Base-by-base conservation (phyloP, 2,329 filamentous ascomycete genomes). In the Neurospora crassa region DNA sequence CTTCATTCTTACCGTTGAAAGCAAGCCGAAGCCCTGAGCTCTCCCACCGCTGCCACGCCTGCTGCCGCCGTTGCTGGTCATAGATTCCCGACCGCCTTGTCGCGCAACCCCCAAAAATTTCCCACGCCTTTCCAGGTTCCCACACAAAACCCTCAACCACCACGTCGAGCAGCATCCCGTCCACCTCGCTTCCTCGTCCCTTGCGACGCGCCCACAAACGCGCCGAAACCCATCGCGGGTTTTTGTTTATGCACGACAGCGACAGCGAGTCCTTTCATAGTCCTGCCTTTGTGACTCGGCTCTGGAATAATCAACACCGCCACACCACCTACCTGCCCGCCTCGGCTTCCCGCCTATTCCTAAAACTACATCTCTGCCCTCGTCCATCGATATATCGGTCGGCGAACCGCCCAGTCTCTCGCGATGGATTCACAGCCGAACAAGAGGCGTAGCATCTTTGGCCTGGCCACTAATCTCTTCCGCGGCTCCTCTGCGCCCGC, bases 371-470 rank as follows among this genome's bases (percentile, higher is more conserved):
- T 70, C 69, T 70, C 69, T 53, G 34, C 45, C 18, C 47, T 45
- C 40, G 59, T 67, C 59, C 63, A 70, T 68, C 63, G 45, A 20
- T 10, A 18, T 14, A 40, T 16, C 29, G 53, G 53, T 34, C 29
- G 53, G 24, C 53, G 53, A 63, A 37, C 29, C 53, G 24, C 24
- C 53, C 53, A 63, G 53, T 63, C 53, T n/a, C 53, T 63, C 71
- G 73, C 70, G 70, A 77, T 77, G 76, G 76, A 77, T 72, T 72
- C 73, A 41, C 73, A 74, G 16, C 71, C 73, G 53, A 63, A 63
- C 40, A 77, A 76, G 72, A 76, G 75, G 70, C 74, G 74, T 70
- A 72, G 75, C 73, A 69, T 77, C 68, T 75, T 77, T 68, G 76
- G 73, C 70, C 71, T 76, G 63, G 59, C 69, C n/a, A 70, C 71